Evolutionary conservation across 495 filamentous ascomycete species (phyloP).

Genomic region (Penicillium psychrofluorescens): DNA sequence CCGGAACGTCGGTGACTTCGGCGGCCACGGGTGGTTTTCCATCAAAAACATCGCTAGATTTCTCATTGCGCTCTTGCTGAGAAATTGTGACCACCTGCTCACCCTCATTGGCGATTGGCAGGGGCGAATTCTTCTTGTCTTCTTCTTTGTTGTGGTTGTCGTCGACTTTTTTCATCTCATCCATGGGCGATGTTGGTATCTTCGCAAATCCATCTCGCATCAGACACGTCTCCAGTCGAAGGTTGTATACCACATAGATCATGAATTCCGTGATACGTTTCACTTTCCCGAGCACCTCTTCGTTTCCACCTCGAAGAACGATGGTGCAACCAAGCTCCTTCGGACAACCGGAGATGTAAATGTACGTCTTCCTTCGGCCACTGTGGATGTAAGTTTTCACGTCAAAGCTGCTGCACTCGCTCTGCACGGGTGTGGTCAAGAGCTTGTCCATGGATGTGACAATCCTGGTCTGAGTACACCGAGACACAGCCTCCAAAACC

Average conservation of each 20-base stretch:
- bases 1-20: constrained; percentile 58
- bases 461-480: constrained; percentile 83
- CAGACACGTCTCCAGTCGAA: constrained; percentile 90
- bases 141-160: too few species aligned
- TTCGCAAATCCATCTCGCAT: constrained; percentile 94
- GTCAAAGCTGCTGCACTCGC: constrained; percentile 79
- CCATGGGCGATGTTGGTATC: constrained; percentile 58
- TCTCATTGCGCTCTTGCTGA: constrained; percentile 12
- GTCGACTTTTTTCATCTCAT: constrained; percentile 12
- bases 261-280: constrained; percentile 98
- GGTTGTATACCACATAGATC: constrained; percentile 96
- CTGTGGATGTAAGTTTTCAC: constrained; percentile 88
- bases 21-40: constrained; percentile 9
- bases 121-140: background rate
- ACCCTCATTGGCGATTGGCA: background rate
- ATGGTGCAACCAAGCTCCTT: constrained; percentile 94
- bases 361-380: constrained; percentile 84
- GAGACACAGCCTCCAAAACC: constrained; percentile 88
- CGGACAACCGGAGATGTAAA: constrained; percentile 89
- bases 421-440: constrained; percentile 69
- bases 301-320: constrained; percentile 76
- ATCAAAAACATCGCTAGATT: constrained; percentile 7
- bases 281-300: constrained; percentile 61
- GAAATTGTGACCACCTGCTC: background rate
- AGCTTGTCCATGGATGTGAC: constrained; percentile 96